A percentile compares a stretch with the other conserved stretches of the same genome.
Conservation (phyloP, 139 green algal genomes). For the Edaphochlamys debaryana region DNA sequence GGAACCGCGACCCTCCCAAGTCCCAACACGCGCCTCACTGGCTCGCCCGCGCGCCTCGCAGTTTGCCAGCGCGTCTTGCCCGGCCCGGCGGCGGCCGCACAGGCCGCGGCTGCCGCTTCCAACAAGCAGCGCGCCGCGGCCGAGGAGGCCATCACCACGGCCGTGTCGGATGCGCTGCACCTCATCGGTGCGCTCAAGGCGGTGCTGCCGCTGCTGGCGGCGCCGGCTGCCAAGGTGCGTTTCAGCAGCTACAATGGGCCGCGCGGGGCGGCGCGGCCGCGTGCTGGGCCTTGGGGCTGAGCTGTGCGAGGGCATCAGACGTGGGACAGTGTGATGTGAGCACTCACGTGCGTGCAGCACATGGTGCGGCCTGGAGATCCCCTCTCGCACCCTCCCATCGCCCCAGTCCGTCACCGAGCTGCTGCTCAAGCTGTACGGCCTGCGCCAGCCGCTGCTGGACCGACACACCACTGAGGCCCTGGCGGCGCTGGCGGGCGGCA, state of each 20-base stretch:
- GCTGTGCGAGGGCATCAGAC: background rate
- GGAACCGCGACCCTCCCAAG: too few relatives aligned
- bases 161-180: constrained; percentile 83
- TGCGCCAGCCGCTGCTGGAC: constrained; percentile 82
- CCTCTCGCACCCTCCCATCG: background rate
- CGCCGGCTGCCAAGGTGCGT: constrained; percentile 24
- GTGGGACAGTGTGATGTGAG: background rate
- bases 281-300: background rate
- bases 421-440: constrained; percentile 75
- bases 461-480: constrained; percentile 70
- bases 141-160: constrained; percentile 76
- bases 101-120: constrained; percentile 72
- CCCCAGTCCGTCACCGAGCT: constrained; percentile 52
- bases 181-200: constrained; percentile 78
- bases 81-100: constrained; percentile 74
- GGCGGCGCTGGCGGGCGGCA: constrained; percentile 47
- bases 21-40: too few relatives aligned
- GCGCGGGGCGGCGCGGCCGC: background rate
- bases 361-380: too few relatives aligned
- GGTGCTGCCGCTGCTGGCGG: constrained; percentile 66
- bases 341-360: too few relatives aligned
- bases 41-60: too few relatives aligned
- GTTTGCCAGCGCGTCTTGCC: constrained; percentile 70
- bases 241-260: too few relatives aligned
- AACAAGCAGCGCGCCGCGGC: constrained; percentile 79